These are phyloP conservation scores for Pseudogymnoascus sp. DNA, from an alignment of 2,329 filamentous ascomycete species.

Conservation along the genomic window DNA sequence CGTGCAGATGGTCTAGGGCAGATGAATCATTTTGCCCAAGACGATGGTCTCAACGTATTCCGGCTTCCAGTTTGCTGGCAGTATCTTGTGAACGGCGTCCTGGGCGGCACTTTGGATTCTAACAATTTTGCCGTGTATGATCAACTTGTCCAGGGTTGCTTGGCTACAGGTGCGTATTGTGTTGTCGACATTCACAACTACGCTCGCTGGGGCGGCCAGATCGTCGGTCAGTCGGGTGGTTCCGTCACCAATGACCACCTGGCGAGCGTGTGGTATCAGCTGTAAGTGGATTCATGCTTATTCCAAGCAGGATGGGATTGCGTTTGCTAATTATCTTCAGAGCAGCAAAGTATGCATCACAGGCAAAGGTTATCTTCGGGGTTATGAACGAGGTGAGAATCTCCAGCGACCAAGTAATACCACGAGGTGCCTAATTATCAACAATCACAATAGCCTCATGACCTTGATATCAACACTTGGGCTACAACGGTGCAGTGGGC, in stretches of 20 bases:
- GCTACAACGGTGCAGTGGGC: conserved; percentile 50
- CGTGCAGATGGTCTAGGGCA: conserved; percentile 21
- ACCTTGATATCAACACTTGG: conserved; percentile 41
- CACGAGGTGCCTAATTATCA: not conserved
- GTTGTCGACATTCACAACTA: conserved; percentile 52
- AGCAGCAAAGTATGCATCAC: conserved; percentile 47
- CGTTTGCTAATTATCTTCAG: not conserved
- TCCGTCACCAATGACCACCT: conserved; percentile 52
- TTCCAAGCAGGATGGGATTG: not conserved
- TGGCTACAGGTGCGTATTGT: conserved; percentile 48
- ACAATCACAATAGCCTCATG: conserved; percentile 9
- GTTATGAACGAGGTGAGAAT: conserved; percentile 53
- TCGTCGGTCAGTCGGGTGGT: conserved; percentile 52
- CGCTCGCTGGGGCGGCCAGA: conserved; percentile 51
- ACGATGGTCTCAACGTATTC: conserved; percentile 48
- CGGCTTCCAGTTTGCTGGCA: conserved; percentile 53
- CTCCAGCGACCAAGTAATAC: conserved; percentile 38
- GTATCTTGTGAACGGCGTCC: conserved; percentile 42
- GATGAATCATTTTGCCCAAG: conserved; percentile 43
- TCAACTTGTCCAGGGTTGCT: conserved; percentile 46
- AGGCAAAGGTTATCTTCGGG: conserved; percentile 49
- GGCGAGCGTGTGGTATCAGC: conserved; percentile 47
- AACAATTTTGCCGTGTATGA: conserved; percentile 45
- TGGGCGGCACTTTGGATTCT: conserved; percentile 42
- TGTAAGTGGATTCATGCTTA: conserved; percentile 22